Percentiles rank a stretch among this genome's conserved stretches.
phyloP scores from a whole-genome alignment of 148 eudicot genomes.

The Vaccinium vitisidaea region DNA sequence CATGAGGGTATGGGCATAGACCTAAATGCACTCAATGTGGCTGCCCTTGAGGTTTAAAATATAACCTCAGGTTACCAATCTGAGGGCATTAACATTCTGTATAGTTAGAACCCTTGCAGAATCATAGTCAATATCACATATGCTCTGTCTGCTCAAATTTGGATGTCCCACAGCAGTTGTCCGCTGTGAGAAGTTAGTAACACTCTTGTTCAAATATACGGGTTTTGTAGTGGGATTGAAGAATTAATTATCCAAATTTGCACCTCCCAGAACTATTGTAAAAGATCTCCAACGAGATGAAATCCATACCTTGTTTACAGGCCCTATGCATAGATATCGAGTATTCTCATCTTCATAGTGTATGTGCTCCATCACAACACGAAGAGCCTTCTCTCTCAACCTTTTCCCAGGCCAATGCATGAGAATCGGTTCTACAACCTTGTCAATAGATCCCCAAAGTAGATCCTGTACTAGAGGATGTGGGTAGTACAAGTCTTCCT shows the following conservation, averaged over 20 bases:
- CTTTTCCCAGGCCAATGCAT: constrained; percentile 87
- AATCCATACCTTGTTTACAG: constrained; percentile 80
- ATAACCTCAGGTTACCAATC: not conserved
- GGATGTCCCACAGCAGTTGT: constrained; percentile 5
- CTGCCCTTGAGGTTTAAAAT: not conserved
- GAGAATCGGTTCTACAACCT: constrained; percentile 75
- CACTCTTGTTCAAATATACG: not conserved
- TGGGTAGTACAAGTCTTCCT: constrained; percentile 99
- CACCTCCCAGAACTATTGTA: not conserved
- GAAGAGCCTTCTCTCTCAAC: constrained; percentile 84
- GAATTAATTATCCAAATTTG: not conserved
- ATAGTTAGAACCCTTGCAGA: not conserved
- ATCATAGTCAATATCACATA: not conserved
- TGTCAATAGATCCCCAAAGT: constrained; percentile 84
- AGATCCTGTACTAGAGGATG: constrained; percentile 86
- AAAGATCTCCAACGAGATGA: not conserved
- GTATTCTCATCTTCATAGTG: constrained; percentile 99
- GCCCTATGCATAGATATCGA: constrained; percentile 93
- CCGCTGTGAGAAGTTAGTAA: not conserved
- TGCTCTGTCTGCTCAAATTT: not conserved
- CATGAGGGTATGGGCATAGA: not conserved
- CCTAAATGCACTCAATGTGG: not conserved
- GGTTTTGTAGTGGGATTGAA: not conserved
- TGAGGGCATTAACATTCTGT: not conserved
- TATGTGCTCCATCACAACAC: constrained; percentile 81